phyloP scores from a whole-genome alignment of 306 rosid species.

The Pyrus betulifolia region DNA sequence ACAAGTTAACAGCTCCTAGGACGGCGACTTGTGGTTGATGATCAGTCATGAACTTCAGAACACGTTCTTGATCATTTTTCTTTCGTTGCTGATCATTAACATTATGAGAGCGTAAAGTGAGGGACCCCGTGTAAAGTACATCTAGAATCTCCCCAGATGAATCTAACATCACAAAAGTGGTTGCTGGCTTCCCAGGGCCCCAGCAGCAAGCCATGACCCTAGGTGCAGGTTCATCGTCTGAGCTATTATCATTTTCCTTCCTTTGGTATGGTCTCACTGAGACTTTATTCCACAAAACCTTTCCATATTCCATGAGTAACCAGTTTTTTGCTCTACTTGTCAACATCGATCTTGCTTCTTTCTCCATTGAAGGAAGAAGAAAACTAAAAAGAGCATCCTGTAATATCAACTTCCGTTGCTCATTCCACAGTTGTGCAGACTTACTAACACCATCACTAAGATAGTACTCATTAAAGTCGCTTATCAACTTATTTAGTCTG shows the following conservation, averaged over 20 bases:
- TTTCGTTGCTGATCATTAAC: slow-evolving; percentile 79
- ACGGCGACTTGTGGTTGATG: slow-evolving; percentile 99
- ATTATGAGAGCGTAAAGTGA: slow-evolving; percentile 77
- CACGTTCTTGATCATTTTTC: slow-evolving; percentile 89
- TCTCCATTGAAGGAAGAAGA: slow-evolving; percentile 91
- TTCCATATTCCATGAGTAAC: slow-evolving; percentile 85
- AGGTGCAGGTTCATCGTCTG: slow-evolving; percentile 92
- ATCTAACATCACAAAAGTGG: slow-evolving; percentile 95
- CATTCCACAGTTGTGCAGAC: slow-evolving; percentile 97
- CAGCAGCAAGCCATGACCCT: slow-evolving; percentile 99
- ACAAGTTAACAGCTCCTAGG: slow-evolving; percentile 87
- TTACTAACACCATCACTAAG: slow-evolving; percentile 95
- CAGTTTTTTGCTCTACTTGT: slow-evolving; percentile 70
- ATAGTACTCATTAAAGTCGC: slow-evolving; percentile 80
- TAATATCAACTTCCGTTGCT: slow-evolving; percentile 86
- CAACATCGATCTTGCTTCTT: slow-evolving; percentile 80
- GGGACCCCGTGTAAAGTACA: slow-evolving; percentile 85
- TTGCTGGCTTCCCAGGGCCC: slow-evolving; percentile 96
- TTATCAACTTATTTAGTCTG: slow-evolving; percentile 57
- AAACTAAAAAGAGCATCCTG: slow-evolving; percentile 76
- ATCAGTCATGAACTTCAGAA: slow-evolving; percentile 95
- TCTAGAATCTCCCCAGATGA: slow-evolving; percentile 91
- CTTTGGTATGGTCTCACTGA: slow-evolving; percentile 91
- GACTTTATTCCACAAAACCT: slow-evolving; percentile 78
- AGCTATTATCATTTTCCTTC: slow-evolving; percentile 73